Base-by-base conservation (phyloP, 805 yeast genomes). In the Priceomyces fermenticarens region DNA sequence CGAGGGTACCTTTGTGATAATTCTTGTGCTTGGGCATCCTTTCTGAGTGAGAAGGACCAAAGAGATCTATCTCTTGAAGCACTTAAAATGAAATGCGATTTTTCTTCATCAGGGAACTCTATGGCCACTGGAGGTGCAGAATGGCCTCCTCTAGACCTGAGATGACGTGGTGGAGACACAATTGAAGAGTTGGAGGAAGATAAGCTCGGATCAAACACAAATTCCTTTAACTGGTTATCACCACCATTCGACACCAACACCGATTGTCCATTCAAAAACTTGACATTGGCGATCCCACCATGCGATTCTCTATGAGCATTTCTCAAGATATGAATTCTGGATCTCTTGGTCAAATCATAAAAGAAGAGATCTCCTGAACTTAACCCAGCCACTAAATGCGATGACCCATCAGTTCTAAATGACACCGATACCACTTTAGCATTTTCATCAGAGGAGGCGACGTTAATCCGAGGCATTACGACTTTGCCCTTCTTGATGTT, bases 91-190 rank as follows among this genome's bases (percentile, higher is more conserved):
- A 81, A 87, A 63, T 95, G 99, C 2, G 96, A 81, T 42, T 67
- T 72, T 35, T 80, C 80, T 37, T 80, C 81, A 51, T 85, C 85
- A 4, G 95, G 87, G 62, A 93, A 93, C 16, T 70, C 67, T 31
- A 93, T 79, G 4, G 78, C 58, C 0, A 84, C 73, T 2, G 98
- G 95, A 3, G 99, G 96, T 25, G 86, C 84, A 3, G 96, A 80
- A 60, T 93, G 99, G n/a, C 99, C 99, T 53, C 97, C 98, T 58
- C 99, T 78, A 1, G 95, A 85, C 60, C 99, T 80, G 53, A 95
- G 71, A 45, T 83, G 80, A 56, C 99, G 82, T 32, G 99, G 98
- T 1, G 97, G 96, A 10, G 89, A 79, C 4, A 86, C 83, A 26
- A 88, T 80, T 2, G 83, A 70, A 0, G 77, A 53, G 49, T 81